Conservation (phyloP, 345 rosid genomes). For the Barbarea vulgaris region DNA sequence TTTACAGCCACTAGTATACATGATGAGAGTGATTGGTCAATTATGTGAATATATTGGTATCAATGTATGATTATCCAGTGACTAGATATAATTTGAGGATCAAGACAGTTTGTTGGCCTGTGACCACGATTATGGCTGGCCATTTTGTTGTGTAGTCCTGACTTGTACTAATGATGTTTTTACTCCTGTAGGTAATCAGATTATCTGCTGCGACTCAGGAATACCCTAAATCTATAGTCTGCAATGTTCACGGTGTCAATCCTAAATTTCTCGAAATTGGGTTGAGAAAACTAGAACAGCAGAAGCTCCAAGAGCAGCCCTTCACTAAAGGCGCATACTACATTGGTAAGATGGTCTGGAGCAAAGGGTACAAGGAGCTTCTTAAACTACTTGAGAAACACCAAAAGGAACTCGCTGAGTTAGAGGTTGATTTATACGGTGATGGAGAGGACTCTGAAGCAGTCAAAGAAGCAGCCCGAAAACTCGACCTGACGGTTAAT, state of each 20-base stretch:
- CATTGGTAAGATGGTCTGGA: conserved; percentile 98
- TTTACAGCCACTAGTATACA: conserved; percentile 5
- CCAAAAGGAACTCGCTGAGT: conserved; percentile 67
- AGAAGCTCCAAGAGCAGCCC: conserved; percentile 50
- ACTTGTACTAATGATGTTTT: conserved; percentile 18
- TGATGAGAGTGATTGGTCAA: conserved; percentile 13
- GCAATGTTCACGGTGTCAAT: conserved; percentile 97
- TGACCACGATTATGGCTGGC: neutral
- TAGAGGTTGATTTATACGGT: conserved; percentile 85
- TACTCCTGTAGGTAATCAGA: conserved; percentile 70
- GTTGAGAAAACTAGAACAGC: conserved; percentile 59
- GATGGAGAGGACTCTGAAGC: conserved; percentile 85
- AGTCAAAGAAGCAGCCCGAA: conserved; percentile 64
- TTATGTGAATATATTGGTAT: conserved; percentile 1
- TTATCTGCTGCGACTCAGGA: conserved; percentile 95
- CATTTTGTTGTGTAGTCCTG: conserved; percentile 9
- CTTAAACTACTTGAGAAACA: conserved; percentile 68
- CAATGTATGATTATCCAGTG: neutral
- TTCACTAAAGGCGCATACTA: conserved; percentile 84
- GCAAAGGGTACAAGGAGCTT: conserved; percentile 92
- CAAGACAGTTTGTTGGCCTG: conserved; percentile 8
- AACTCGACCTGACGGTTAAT: conserved; percentile 58
- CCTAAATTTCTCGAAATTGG: conserved; percentile 93
- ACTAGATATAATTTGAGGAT: neutral
- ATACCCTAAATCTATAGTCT: conserved; percentile 71